Base-by-base conservation (phyloP, 768 basidiomycete genomes). In the Boletus subparvulus region DNA sequence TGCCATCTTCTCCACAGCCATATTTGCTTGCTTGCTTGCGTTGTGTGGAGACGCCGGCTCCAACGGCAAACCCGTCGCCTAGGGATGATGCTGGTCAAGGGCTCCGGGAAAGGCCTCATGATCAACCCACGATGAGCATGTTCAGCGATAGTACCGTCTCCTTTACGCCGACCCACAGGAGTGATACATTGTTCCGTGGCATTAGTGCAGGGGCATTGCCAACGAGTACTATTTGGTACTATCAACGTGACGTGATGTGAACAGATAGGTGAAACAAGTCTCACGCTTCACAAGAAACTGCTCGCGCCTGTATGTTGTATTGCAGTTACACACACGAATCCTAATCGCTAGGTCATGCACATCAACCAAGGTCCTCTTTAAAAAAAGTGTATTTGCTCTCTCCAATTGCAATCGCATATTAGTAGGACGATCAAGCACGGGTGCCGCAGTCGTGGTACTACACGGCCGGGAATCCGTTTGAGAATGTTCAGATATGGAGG, bases 111-210 rank as follows among this genome's bases (percentile, higher is more conserved):
- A 26, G 3, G 26, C 5, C 26, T 26, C 26, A 26, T 26, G 26
- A 26, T 26, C 26, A 26, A 26, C 26, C 26, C 5, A 26, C 62
- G 19, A 48, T 44, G 41, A 42, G 24, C 44, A 47, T 60, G 56
- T 49, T 62, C 56, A n/a, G 60, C 64, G 39, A 48, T 52, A 41
- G 62, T 66, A 56, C 21, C 17, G 13, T 52, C n/a, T 35, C 45
- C 41, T 47, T 52, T 32, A 52, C 24, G 39, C 46, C 49, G 37
- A 52, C 32, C n/a, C 54, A 39, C 50, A 55, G 16, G 42, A 24
- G 40, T 50, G 44, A 55, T 33, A 35, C 39, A 5, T 56, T 44
- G 2, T n/a, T 28, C 16, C 45, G 39, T 37, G 45, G 24, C 16
- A 36, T 42, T 13, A 35, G 39, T 19, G 12, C 30, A 47, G 36